These are phyloP conservation scores for Fraxinus angustifolia DNA, from an alignment of 305 asterid genomes.

Conservation along the genomic window DNA sequence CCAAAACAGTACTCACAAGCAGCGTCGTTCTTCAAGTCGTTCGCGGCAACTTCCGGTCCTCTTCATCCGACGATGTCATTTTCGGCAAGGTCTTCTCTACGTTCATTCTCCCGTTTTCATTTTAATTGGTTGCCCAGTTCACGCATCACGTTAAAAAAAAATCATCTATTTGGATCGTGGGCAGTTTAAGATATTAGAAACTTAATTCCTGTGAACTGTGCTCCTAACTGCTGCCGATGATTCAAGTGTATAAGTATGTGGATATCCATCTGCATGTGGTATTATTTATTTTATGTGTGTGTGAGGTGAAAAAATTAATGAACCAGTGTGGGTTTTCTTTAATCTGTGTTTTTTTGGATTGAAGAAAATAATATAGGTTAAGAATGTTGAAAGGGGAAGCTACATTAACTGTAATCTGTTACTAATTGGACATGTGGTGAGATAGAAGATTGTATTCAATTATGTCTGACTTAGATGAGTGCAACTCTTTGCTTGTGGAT, in stretches of 20 bases:
- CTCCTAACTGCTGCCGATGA: background rate
- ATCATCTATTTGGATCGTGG: background rate
- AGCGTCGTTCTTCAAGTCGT: conserved; percentile 84
- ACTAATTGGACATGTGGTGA: background rate
- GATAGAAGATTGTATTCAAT: background rate
- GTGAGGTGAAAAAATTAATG: background rate
- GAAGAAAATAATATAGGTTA: background rate
- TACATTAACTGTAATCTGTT: background rate
- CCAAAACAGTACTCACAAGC: conserved; percentile 80
- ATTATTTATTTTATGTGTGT: background rate
- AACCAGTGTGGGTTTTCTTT: background rate
- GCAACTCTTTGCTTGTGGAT: conserved; percentile 14
- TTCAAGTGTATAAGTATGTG: background rate
- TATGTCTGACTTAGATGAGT: background rate
- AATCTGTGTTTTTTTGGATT: background rate
- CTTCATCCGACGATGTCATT: conserved; percentile 68
- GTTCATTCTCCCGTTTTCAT: background rate
- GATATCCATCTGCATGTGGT: background rate
- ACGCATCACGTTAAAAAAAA: background rate
- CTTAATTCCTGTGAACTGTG: background rate
- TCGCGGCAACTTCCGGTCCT: conserved; percentile 76
- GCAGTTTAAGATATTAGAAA: background rate
- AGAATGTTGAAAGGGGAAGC: background rate
- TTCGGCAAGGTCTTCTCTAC: conserved; percentile 67
- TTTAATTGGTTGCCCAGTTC: background rate